These are phyloP conservation scores for Pseudogymnoascus sp. DNA, from an alignment of 2,329 filamentous ascomycete species.

Conservation along the genomic window DNA sequence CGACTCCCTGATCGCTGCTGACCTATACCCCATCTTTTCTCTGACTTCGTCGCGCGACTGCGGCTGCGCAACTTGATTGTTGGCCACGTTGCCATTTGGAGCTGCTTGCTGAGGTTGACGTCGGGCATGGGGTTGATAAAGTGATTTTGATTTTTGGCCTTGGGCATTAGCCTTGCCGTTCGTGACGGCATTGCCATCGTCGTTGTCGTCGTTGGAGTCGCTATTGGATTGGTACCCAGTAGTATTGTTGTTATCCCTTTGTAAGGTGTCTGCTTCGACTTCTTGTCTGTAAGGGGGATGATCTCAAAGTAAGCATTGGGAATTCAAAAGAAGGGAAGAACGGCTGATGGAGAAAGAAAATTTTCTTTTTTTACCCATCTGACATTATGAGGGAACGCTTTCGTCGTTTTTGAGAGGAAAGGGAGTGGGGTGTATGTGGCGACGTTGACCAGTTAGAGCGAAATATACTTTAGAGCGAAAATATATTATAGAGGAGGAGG, in stretches of 20 bases:
- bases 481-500: too few relatives aligned
- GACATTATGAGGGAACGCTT: neutral
- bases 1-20: constrained; percentile 15
- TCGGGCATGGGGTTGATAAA: neutral
- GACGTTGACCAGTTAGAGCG: neutral
- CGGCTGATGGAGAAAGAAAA: neutral
- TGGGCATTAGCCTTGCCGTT: neutral
- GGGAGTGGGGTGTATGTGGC: too few relatives aligned
- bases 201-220: neutral
- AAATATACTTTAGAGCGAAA: neutral
- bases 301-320: neutral
- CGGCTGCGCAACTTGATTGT: too few relatives aligned
- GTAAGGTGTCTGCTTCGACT: neutral
- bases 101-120: neutral
- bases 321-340: neutral
- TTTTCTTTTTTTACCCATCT: neutral
- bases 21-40: neutral
- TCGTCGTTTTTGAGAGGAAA: neutral
- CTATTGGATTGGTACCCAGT: neutral
- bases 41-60: neutral
- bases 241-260: neutral
- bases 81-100: neutral
- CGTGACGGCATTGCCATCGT: neutral
- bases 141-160: neutral
- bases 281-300: neutral